These are phyloP conservation scores for Myxozyma lipomycoides DNA, from an alignment of 805 yeast species.

Conservation along the genomic window DNA sequence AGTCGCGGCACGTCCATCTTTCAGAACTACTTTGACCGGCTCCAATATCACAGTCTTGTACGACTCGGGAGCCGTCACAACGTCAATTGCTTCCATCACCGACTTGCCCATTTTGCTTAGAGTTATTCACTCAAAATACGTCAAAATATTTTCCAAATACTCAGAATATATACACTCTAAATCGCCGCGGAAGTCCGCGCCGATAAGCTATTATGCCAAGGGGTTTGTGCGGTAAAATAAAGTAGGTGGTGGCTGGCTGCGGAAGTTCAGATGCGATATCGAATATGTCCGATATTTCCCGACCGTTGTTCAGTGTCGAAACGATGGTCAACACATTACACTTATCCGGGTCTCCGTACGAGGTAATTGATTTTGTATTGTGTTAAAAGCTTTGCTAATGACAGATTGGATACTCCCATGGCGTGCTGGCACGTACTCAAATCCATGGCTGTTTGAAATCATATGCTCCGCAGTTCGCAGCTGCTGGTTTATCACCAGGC, in stretches of 20 bases:
- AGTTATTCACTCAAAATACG: too few species aligned
- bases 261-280: too few species aligned
- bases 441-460: conserved; percentile 35
- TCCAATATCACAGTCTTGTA: background rate
- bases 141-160: too few species aligned
- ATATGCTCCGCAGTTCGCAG: conserved; percentile 34
- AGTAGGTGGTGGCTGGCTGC: too few species aligned
- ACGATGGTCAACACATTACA: conserved; percentile 25
- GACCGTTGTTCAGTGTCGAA: background rate
- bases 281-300: too few species aligned
- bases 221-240: too few species aligned
- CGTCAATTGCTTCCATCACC: background rate
- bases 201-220: too few species aligned
- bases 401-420: conserved; percentile 40
- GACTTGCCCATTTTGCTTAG: background rate
- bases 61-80: background rate
- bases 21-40: background rate
- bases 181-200: too few species aligned
- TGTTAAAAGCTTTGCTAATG: background rate
- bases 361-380: conserved; percentile 10
- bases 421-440: conserved; percentile 35
- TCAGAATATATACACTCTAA: too few species aligned
- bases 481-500: conserved; percentile 35
- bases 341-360: conserved; percentile 20
- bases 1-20: background rate